Base-by-base conservation (phyloP, 805 yeast species). In the Candida boidinii region DNA sequence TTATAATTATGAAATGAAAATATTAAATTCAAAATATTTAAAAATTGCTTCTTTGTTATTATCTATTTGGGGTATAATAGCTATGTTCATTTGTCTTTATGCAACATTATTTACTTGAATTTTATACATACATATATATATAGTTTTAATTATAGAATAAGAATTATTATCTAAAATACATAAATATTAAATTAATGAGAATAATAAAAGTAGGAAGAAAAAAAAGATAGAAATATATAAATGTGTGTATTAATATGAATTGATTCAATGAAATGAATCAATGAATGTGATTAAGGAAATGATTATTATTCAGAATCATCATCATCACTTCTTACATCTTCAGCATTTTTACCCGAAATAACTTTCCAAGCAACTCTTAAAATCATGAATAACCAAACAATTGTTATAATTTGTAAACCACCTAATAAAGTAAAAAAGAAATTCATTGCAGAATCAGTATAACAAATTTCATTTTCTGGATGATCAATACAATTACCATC, bases 241-340 rank as follows among this genome's bases (percentile, higher is more conserved):
- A 23, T 15, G 4, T n/a, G 11, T 22, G 4, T 13, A 13, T 17
- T 26, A 25, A 12, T 12, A 7, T 32, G 17, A 17, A 17, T 29
- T 17, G 22, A 14, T 27, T 15, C 16, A n/a, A n/a, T n/a, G n/a
- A n/a, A n/a, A n/a, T n/a, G n/a, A n/a, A n/a, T n/a, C n/a, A n/a
- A n/a, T n/a, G n/a, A n/a, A 30, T 23, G n/a, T n/a, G n/a, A n/a
- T n/a, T n/a, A n/a, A 11, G 13, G 5, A 7, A 17, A 13, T 13
- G 23, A 12, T 11, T 17, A 19, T 28, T 29, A 18, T 7, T 24
- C 28, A 29, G 63, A 65, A 32, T 77, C 85, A 35, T 83, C 94
- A 35, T 69, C 79, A 45, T 84, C 95, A 51, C 90, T 79, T 57
- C 96, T 73, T 21, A 80, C 79, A 53, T 87, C 96, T 45, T 84